phyloP scores from a whole-genome alignment of 1,139 yeast species.

The Candida labiduridarum region DNA sequence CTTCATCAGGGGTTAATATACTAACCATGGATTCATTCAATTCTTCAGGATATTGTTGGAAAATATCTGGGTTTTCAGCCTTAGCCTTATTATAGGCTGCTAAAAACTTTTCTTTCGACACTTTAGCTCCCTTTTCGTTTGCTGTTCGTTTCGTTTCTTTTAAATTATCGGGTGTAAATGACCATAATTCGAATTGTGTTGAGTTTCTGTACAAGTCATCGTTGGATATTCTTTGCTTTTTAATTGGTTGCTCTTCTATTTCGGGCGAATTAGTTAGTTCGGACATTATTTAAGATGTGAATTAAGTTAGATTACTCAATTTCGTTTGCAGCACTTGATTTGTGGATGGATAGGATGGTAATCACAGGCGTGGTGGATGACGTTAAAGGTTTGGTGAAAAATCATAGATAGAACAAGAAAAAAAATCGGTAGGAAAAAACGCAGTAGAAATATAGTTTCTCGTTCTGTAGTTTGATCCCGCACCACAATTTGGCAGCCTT shows the following conservation, averaged over 20 bases:
- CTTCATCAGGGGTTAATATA: slow-evolving; percentile 67
- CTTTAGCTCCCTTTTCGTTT: slow-evolving; percentile 53
- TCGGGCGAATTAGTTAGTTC: not conserved
- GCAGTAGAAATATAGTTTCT: not conserved
- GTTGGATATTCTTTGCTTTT: slow-evolving; percentile 44
- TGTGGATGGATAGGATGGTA: no score
- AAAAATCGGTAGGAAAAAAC: not conserved
- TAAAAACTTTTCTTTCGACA: slow-evolving; percentile 42
- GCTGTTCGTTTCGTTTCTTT: slow-evolving; percentile 45
- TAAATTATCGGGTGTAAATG: slow-evolving; percentile 66
- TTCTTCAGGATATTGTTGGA: slow-evolving; percentile 26
- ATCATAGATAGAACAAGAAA: not conserved
- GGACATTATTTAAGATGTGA: not conserved
- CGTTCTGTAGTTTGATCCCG: not conserved
- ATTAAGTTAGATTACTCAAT: no score
- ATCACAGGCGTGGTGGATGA: not conserved
- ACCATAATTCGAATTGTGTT: slow-evolving; percentile 84
- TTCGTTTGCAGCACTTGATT: no score
- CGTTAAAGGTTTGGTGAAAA: not conserved
- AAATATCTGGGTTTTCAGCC: slow-evolving; percentile 30
- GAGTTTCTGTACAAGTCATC: slow-evolving; percentile 90
- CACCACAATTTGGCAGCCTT: not conserved
- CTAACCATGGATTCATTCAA: slow-evolving; percentile 35
- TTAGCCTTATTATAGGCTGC: slow-evolving; percentile 28
- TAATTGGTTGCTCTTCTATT: slow-evolving; percentile 2